Base-by-base conservation (phyloP, 495 filamentous ascomycete species). In the Poronia punctata region DNA sequence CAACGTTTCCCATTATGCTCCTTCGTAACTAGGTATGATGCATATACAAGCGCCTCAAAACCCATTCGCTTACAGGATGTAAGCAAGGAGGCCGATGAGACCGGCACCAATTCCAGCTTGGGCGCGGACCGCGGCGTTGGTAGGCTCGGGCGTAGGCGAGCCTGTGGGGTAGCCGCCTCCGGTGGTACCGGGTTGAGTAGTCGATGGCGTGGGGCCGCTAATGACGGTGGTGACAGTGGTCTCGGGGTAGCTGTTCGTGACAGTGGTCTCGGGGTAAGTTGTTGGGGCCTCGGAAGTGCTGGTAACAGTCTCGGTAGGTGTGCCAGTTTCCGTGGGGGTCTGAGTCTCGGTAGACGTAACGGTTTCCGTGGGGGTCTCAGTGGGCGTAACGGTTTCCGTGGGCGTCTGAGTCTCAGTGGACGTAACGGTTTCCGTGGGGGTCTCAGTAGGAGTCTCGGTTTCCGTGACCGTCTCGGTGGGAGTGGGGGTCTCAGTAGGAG, bases 61-160 rank as follows among this genome's bases (percentile, higher is more conserved):
- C 29, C 12, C 19, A 19, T 10, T n/a, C 11, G 31, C 45, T 54
- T 51, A 57, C 19, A 57, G 35, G 34, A 57, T 23, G 48, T 51
- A 57, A 3, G 40, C 41, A 27, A 53, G n/a, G 43, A 57, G 23
- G 5, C 44, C 50, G 4, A 27, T 47, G 16, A 57, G 4, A 32
- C 46, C 39, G 11, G 49, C 48, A 1, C 52, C 53, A 29, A 56
- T 22, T 11, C 53, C 43, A 7, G 43, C 44, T 5, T 43, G 44
- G 19, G 35, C 36, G 10, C 26, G 30, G 24, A 39, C 35, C 10
- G 43, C 50, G 7, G 54, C 44, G 8, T 35, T 39, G 0, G 34
- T 22, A 1, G 50, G 32, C 23, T 23, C 23, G 2, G 49, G 45
- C 29, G 32, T 22, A 5, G 50, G 38, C 19, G 35, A 35, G n/a